These are phyloP conservation scores for Sugiyamaella novakii DNA, from an alignment of 1,139 yeast genomes.

Conservation along the genomic window DNA sequence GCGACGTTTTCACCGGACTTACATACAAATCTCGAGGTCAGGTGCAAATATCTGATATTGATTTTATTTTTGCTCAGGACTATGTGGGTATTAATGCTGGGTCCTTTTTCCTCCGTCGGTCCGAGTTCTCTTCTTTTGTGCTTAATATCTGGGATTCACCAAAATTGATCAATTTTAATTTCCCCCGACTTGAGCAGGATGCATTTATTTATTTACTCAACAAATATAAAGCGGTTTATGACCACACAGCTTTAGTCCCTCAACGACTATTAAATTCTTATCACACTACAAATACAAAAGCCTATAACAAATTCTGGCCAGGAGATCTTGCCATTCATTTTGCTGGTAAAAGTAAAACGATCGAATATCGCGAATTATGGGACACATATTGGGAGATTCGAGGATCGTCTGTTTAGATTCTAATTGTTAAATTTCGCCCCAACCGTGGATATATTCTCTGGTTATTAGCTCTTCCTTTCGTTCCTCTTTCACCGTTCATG, in stretches of 20 bases:
- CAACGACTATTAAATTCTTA: conserved; percentile 42
- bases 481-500: conserved; percentile 23
- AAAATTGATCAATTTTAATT: conserved; percentile 22
- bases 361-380: conserved; percentile 12
- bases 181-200: conserved; percentile 33
- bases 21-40: conserved; percentile 22
- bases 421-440: neutral
- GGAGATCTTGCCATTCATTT: conserved; percentile 38
- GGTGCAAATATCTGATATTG: conserved; percentile 30
- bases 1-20: conserved; percentile 32
- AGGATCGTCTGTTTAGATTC: too few relatives aligned
- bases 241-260: conserved; percentile 42
- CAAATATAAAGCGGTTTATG: conserved; percentile 30
- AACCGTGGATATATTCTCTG: too few relatives aligned
- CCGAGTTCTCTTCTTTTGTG: conserved; percentile 31
- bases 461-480: neutral
- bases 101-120: conserved; percentile 41
- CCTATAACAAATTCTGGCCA: conserved; percentile 29
- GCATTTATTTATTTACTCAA: conserved; percentile 32
- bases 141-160: conserved; percentile 34
- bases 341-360: conserved; percentile 30
- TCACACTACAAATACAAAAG: conserved; percentile 27
- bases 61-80: conserved; percentile 38
- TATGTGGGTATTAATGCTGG: conserved; percentile 43
- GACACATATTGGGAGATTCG: conserved; percentile 13